Evolutionary conservation across 345 rosid species (phyloP), one percentile per base, ranked within the genome.

Genomic region (Lenwebbia sp.): DNA sequence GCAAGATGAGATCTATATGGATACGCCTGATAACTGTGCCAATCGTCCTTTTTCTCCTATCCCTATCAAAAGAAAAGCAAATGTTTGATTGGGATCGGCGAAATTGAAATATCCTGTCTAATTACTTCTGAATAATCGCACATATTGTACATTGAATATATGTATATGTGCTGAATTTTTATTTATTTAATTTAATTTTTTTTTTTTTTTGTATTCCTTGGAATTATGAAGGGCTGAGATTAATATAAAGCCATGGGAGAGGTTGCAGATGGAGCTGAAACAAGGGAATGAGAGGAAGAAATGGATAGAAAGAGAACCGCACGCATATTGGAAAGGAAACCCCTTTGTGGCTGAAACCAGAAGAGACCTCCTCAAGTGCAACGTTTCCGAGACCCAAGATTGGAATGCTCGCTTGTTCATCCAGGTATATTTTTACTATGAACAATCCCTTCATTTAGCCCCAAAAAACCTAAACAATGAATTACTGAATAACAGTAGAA

Each of bases 321-420:
- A 94, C 62, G 99, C 99, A 4, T 95, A 93, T 82, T 96, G 99
- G 99, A 96, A 93, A 62, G 99, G 99, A 14, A 96, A 96, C 83
- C 97, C 97, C 56, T 86, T 87, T 55, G 96, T 94, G 15, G 89
- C 90, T 14, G 86, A 85, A 41, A 90, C 88, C 7, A 92, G 99
- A 84, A 85, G 54, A 78, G 94, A 96, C 84, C 96, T 95, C 52
- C 93, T 95, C 83, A 93, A 84, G 19, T 96, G 99, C 86, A 92
- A 95, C 57, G 81, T 92, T 87, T 91, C 97, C 4, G 86, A 90
- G 11, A 47, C 81, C 28, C 90, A 91, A 6, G 98, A 96, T 88
- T 95, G 99, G 99, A 94, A 95, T 89, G 98, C 98, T 86, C 94
- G 95, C 57, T 86, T 96, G 30, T 94, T 88, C 82, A 85, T 86